Evolutionary conservation across 768 basidiomycete species (phyloP).

Genomic region (Tricholoma hemisulphureum): DNA sequence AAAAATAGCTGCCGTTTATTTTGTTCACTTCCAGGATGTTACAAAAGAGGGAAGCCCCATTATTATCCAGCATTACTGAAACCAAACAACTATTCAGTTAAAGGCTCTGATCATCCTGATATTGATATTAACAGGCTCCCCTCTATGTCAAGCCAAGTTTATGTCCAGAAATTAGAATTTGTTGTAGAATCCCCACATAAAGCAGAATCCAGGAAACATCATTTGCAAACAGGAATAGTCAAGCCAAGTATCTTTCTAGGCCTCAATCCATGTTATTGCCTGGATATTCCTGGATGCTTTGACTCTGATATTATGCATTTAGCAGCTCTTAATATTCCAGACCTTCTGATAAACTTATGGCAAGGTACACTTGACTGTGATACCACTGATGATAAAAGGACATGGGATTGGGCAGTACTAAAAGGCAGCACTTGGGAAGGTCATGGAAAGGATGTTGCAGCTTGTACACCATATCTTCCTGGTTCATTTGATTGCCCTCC

Average conservation of each 20-base stretch:
- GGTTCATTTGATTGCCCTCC: no score
- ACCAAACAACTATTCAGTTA: neutral
- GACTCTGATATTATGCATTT: neutral
- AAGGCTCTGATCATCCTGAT: neutral
- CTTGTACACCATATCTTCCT: no score
- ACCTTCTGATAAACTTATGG: constrained; percentile 5
- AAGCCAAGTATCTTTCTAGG: neutral
- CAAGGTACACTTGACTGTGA: neutral
- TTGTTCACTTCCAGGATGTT: neutral
- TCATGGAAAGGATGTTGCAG: neutral
- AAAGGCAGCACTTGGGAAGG: neutral
- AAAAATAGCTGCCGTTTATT: neutral
- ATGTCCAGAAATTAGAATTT: neutral
- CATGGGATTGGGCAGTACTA: neutral
- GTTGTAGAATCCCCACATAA: neutral
- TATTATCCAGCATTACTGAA: neutral
- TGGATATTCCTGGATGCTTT: neutral
- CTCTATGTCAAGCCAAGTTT: neutral
- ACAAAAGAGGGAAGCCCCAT: neutral
- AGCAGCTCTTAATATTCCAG: neutral
- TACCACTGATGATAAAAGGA: neutral
- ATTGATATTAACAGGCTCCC: neutral
- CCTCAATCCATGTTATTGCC: neutral
- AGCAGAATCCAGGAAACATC: neutral
- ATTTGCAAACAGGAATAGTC: neutral